Conservation (phyloP, 768 basidiomycete genomes). For the Tulasnella sp. region DNA sequence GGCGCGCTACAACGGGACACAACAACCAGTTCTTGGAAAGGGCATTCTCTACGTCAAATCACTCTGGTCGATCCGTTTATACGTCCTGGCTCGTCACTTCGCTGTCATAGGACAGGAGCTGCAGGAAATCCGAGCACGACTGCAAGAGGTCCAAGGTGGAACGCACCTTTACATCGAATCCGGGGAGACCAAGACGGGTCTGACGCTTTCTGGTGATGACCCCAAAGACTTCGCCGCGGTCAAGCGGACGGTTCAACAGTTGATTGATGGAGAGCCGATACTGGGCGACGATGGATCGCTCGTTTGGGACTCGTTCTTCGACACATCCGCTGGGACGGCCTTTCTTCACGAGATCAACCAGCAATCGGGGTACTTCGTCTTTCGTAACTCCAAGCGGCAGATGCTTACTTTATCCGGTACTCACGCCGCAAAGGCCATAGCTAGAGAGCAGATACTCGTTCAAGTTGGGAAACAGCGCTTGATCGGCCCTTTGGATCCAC, state of each 20-base stretch:
- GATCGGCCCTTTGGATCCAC: conserved; percentile 38
- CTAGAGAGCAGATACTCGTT: no score
- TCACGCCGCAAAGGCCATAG: not conserved
- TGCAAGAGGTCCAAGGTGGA: conserved; percentile 26
- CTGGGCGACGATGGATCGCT: conserved; percentile 40
- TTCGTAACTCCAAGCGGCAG: conserved; percentile 26
- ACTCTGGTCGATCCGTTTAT: conserved; percentile 41
- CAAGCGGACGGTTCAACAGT: conserved; percentile 51
- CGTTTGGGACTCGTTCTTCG: conserved; percentile 59
- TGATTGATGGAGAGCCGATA: conserved; percentile 49
- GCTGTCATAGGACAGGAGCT: conserved; percentile 35
- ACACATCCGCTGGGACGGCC: conserved; percentile 30
- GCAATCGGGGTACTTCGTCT: not conserved
- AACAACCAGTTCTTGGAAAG: conserved; percentile 37
- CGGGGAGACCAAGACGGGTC: conserved; percentile 17
- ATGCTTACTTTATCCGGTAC: conserved; percentile 30
- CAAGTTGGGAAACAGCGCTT: conserved; percentile 28
- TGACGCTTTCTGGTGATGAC: conserved; percentile 44
- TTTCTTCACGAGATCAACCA: not conserved
- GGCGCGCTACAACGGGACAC: conserved; percentile 37
- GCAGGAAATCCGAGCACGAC: conserved; percentile 25
- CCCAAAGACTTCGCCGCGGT: conserved; percentile 42
- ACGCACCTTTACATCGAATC: conserved; percentile 28
- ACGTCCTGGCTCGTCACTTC: conserved; percentile 37
- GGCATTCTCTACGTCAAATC: conserved; percentile 43